Conservation (phyloP, 768 basidiomycete species). For the Mycena capillaripes region DNA sequence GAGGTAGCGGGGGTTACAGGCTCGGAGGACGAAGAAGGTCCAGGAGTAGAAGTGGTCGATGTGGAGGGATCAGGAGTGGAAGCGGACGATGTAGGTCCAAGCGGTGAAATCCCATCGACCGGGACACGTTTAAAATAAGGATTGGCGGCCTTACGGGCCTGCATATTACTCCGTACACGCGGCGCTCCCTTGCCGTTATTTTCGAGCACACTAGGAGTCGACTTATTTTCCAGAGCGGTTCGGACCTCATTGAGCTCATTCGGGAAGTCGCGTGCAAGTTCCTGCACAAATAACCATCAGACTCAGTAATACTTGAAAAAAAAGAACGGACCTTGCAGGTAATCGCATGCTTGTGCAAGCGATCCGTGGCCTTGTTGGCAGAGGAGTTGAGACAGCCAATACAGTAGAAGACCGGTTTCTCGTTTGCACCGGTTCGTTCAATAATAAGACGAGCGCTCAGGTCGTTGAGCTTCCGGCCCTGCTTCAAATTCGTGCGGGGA, state of each 20-base stretch:
- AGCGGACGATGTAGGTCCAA: background rate
- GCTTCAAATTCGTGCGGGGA: background rate
- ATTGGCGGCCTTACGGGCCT: background rate
- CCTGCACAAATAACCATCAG: background rate
- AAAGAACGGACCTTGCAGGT: background rate
- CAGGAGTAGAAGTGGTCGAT: background rate
- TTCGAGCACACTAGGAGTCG: background rate
- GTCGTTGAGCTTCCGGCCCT: background rate
- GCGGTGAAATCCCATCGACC: background rate
- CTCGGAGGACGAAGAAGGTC: background rate
- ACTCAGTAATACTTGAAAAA: background rate
- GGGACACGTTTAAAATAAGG: background rate
- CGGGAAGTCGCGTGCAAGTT: conserved; percentile 3
- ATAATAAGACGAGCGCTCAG: background rate
- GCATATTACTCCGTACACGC: background rate
- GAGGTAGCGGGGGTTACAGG: background rate
- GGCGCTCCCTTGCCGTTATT: conserved; percentile 2
- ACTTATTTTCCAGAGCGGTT: background rate
- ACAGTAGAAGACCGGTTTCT: background rate
- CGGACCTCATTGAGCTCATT: background rate
- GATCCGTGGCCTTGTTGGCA: conserved; percentile 6
- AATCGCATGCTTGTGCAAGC: conserved; percentile 1
- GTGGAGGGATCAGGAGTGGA: background rate
- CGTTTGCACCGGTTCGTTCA: background rate
- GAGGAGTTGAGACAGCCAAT: background rate